A percentile compares a stretch with the other conserved stretches of the same genome.
Evolutionary conservation across 176 grass and related monocot genomes (phyloP).

Genomic region (Ensete glaucum): DNA sequence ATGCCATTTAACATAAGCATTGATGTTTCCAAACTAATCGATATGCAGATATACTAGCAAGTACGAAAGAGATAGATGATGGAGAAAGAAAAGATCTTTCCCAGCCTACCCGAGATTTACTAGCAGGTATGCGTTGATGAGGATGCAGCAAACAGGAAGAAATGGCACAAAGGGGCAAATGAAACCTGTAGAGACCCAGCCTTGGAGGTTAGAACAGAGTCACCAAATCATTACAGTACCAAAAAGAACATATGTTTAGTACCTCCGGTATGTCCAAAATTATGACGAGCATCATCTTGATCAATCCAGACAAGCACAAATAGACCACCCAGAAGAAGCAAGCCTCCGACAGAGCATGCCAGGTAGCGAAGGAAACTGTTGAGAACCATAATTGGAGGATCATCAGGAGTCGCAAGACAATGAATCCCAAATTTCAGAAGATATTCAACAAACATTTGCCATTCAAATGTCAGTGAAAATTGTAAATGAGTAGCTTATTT

Average conservation of each 20-base stretch:
- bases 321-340: conserved; percentile 45
- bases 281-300: conserved; percentile 53
- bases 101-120: conserved; percentile 44
- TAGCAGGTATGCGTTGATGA: conserved; percentile 64
- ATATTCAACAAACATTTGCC: not conserved
- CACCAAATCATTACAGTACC: not conserved
- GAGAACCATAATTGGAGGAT: not conserved
- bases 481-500: not conserved
- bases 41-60: not conserved
- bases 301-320: conserved; percentile 59
- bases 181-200: conserved; percentile 33
- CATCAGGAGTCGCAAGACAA: not conserved
- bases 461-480: too few species aligned
- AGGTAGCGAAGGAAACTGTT: conserved; percentile 32
- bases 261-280: conserved; percentile 79
- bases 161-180: conserved; percentile 73
- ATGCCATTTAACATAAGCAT: not conserved
- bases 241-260: not conserved
- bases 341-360: conserved; percentile 32
- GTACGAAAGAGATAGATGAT: not conserved
- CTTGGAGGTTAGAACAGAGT: too few species aligned
- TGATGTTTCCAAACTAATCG: not conserved
- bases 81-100: not conserved
- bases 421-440: not conserved
- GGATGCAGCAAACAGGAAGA: conserved; percentile 63